Conservation (phyloP, 2,329 filamentous ascomycete species). For the Plenodomus lindquistii region DNA sequence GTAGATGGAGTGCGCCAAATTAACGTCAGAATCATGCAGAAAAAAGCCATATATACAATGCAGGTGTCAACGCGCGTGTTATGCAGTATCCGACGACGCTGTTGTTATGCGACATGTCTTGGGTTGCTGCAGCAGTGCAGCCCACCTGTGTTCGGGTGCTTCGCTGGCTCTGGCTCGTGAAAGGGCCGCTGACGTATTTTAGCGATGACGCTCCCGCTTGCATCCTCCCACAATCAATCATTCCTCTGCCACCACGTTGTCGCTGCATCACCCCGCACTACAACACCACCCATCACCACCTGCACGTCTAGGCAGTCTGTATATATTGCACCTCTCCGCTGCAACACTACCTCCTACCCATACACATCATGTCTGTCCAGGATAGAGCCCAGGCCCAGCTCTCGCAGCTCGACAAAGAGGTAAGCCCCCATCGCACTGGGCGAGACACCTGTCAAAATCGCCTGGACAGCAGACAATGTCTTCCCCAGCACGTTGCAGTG, state of each 20-base stretch:
- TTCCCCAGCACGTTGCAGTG: not conserved
- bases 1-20: no score
- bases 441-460: conserved; percentile 12
- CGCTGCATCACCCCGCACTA: conserved; percentile 1
- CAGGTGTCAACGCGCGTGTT: not conserved
- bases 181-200: conserved; percentile 39
- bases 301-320: conserved; percentile 2
- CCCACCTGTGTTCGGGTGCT: conserved; percentile 5
- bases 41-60: no score
- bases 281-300: conserved; percentile 1
- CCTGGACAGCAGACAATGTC: not conserved
- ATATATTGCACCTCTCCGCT: conserved; percentile 12
- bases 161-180: conserved; percentile 34
- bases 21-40: no score
- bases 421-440: conserved; percentile 50
- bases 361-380: conserved; percentile 69
- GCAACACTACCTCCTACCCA: conserved; percentile 3
- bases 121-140: conserved; percentile 6
- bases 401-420: conserved; percentile 80
- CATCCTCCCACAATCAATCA: conserved; percentile 34
- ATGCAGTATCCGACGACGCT: not conserved
- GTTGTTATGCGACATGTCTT: not conserved
- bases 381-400: conserved; percentile 78
- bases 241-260: conserved; percentile 2
- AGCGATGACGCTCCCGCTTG: conserved; percentile 38